Percentiles rank a stretch among this genome's conserved stretches.
Evolutionary conservation across 148 eudicot genomes (phyloP).

Genomic region (Fagopyrum esculentum): DNA sequence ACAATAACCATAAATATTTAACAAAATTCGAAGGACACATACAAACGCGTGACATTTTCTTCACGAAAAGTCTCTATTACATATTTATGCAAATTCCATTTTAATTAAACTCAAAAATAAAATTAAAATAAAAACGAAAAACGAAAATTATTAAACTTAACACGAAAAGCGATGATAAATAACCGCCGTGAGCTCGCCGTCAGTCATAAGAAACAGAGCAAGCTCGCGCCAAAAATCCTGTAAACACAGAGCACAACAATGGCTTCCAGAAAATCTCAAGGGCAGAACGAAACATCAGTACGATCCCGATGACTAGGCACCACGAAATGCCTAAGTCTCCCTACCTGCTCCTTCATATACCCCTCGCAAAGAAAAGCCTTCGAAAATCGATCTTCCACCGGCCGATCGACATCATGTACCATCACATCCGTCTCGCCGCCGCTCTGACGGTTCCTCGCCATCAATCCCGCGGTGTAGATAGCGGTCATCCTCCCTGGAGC

Average conservation of each 20-base stretch:
- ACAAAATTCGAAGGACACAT: too few species aligned
- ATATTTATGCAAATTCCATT: too few species aligned
- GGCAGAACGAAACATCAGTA: slow-evolving; percentile 39
- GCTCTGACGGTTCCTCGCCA: slow-evolving; percentile 41
- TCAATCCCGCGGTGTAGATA: slow-evolving; percentile 48
- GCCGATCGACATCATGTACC: slow-evolving; percentile 52
- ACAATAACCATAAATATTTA: too few species aligned
- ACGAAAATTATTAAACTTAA: too few species aligned
- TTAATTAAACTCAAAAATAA: too few species aligned
- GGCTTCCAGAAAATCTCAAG: not conserved
- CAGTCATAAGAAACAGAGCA: slow-evolving; percentile 1
- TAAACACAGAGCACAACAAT: not conserved
- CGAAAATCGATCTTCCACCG: slow-evolving; percentile 42
- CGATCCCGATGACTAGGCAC: slow-evolving; percentile 45
- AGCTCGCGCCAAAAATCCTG: not conserved
- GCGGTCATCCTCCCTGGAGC: slow-evolving; percentile 62
- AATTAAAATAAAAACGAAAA: too few species aligned
- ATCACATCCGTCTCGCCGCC: slow-evolving; percentile 49
- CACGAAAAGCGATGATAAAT: too few species aligned
- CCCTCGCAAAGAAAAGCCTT: slow-evolving; percentile 47
- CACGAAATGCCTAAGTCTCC: slow-evolving; percentile 43
- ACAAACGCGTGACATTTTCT: too few species aligned
- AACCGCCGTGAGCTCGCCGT: not conserved
- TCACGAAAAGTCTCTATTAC: too few species aligned
- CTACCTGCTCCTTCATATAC: slow-evolving; percentile 35